phyloP scores from a whole-genome alignment of 768 basidiomycete species.

The Mycena haematopus region DNA sequence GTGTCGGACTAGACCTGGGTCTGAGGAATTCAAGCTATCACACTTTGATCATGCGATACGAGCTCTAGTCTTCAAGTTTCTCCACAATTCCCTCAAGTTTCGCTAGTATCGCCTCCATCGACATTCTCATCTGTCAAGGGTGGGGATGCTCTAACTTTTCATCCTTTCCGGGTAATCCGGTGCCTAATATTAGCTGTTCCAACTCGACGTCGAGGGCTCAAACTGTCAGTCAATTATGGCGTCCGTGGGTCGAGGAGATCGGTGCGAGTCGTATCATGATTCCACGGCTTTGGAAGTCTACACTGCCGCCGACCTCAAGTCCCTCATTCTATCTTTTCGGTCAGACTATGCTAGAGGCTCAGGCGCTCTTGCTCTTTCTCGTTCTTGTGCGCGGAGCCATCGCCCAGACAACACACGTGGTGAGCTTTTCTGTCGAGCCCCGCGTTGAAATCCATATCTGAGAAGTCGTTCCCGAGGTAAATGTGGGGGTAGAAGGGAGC shows the following conservation, averaged over 20 bases:
- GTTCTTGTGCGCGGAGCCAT: neutral
- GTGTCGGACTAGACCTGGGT: too few relatives aligned
- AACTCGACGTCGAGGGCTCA: neutral
- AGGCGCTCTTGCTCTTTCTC: neutral
- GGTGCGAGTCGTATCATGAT: constrained; percentile 1
- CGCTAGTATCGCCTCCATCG: neutral
- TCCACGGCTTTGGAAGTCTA: neutral
- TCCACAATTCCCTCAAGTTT: neutral
- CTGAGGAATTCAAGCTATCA: too few relatives aligned
- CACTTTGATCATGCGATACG: too few relatives aligned
- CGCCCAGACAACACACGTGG: constrained; percentile 21
- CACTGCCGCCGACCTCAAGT: neutral
- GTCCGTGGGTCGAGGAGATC: neutral
- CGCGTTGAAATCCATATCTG: neutral
- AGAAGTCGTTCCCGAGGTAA: constrained; percentile 36
- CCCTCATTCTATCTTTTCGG: neutral
- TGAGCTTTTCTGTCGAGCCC: neutral
- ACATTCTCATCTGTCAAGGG: constrained; percentile 1
- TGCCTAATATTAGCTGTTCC: neutral
- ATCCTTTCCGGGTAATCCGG: neutral
- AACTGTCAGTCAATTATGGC: neutral
- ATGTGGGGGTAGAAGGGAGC: constrained; percentile 46
- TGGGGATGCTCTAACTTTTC: neutral
- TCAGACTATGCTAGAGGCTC: neutral
- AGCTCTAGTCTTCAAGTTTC: too few relatives aligned